These are phyloP conservation scores for Moricandia arvensis DNA, from an alignment of 345 rosid genomes.

Conservation along the genomic window DNA sequence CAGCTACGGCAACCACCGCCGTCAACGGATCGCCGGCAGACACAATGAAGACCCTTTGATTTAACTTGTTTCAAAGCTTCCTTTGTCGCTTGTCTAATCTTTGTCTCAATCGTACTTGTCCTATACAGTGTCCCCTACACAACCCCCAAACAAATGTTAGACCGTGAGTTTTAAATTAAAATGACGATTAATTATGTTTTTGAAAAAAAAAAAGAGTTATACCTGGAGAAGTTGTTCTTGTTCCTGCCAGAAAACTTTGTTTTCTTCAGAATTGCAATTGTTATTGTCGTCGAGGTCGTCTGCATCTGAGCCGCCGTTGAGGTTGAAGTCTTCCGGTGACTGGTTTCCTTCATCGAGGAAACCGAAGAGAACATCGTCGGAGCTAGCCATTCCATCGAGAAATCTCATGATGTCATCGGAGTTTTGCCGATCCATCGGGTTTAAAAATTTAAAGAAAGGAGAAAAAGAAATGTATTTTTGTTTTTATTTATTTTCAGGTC, in stretches of 20 bases:
- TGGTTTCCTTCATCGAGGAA: constrained; percentile 45
- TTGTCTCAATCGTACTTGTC: constrained; percentile 63
- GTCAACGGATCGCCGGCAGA: constrained; percentile 44
- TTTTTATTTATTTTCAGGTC: neutral
- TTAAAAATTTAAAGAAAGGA: neutral
- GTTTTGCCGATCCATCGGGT: constrained; percentile 33
- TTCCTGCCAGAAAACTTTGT: constrained; percentile 63
- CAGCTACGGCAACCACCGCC: constrained; percentile 65
- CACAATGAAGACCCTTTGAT: constrained; percentile 40
- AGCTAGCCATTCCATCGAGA: constrained; percentile 53
- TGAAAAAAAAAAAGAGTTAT: neutral
- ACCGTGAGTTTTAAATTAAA: neutral
- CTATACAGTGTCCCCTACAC: constrained; percentile 64
- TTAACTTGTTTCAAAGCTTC: constrained; percentile 49
- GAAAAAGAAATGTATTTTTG: neutral
- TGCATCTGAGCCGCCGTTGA: constrained; percentile 16
- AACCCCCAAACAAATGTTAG: neutral
- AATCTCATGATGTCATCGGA: constrained; percentile 52
- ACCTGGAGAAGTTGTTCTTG: constrained; percentile 82
- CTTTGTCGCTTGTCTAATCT: constrained; percentile 61
- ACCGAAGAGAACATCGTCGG: constrained; percentile 60
- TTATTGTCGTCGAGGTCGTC: constrained; percentile 30
- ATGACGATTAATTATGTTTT: neutral
- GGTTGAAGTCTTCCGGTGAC: constrained; percentile 31
- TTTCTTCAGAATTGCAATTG: constrained; percentile 42